phyloP scores from a whole-genome alignment of 495 filamentous ascomycete genomes.

The Copromyces sp. region DNA sequence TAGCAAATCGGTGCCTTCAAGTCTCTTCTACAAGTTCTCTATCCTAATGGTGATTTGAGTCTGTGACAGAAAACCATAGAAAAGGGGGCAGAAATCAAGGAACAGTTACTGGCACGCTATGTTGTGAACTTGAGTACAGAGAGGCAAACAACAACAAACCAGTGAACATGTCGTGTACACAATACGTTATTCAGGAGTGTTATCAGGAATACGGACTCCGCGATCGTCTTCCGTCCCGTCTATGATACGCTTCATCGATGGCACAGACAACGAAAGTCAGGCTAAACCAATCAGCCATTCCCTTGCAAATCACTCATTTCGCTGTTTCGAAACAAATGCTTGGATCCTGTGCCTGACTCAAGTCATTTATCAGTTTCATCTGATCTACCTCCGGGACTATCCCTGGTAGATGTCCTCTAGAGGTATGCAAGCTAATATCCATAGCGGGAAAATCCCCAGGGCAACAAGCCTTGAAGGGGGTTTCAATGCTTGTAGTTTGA shows the following conservation, averaged over 20 bases:
- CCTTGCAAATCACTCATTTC: not conserved
- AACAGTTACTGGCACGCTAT: not conserved
- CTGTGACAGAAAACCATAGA: not conserved
- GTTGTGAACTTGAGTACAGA: not conserved
- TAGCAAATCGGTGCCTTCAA: not conserved
- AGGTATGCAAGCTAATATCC: not conserved
- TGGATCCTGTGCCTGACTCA: not conserved
- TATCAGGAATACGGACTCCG: not conserved
- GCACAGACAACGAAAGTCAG: not conserved
- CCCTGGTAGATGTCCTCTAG: not conserved
- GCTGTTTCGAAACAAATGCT: not conserved
- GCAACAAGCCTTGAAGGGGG: too few relatives aligned
- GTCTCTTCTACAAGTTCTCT: not conserved
- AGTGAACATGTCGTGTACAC: not conserved
- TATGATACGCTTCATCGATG: not conserved
- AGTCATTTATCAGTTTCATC: not conserved
- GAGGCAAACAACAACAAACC: not conserved
- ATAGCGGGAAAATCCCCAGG: too few relatives aligned
- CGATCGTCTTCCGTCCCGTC: not conserved
- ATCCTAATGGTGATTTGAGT: not conserved
- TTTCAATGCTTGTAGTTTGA: too few relatives aligned
- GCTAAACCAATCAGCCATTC: not conserved
- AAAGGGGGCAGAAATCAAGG: not conserved
- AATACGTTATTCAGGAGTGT: not conserved
- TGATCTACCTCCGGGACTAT: not conserved